Conservation (phyloP, 2,329 filamentous ascomycete genomes). For the Aspergillus proliferans region DNA sequence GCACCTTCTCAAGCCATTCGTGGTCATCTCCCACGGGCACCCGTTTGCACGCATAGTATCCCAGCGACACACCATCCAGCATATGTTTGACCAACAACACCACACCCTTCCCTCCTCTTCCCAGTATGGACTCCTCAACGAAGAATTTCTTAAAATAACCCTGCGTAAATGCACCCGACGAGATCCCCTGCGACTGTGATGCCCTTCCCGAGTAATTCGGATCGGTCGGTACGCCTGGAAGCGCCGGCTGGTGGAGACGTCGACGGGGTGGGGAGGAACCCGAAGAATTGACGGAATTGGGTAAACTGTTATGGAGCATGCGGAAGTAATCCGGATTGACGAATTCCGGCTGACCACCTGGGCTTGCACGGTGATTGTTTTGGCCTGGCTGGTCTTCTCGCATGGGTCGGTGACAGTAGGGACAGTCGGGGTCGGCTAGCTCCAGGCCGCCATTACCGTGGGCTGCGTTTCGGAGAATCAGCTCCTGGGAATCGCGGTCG, state of each 20-base stretch:
- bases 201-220: constrained; percentile 40
- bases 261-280: constrained; percentile 46
- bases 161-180: constrained; percentile 78
- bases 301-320: constrained; percentile 65
- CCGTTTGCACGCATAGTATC: constrained; percentile 92
- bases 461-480: constrained; percentile 67
- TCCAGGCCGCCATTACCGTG: constrained; percentile 47
- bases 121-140: constrained; percentile 77
- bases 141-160: constrained; percentile 94
- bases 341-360: constrained; percentile 54
- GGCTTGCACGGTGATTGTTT: constrained; percentile 23
- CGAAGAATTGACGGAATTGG: constrained; percentile 42
- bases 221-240: constrained; percentile 40
- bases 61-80: constrained; percentile 79
- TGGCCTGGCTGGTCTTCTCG: constrained; percentile 43
- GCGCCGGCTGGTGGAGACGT: constrained; percentile 43
- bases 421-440: constrained; percentile 67
- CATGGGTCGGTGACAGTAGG: constrained; percentile 77
- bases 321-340: constrained; percentile 92
- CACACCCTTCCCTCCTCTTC: constrained; percentile 87
- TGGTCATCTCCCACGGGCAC: constrained; percentile 94
- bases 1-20: constrained; percentile 87
- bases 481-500: constrained; percentile 74
- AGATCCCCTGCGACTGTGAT: constrained; percentile 59
- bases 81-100: constrained; percentile 90